Evolutionary conservation across 345 rosid genomes (phyloP), one percentile per base, ranked within the genome.

Genomic region (Linum usitatissimum): DNA sequence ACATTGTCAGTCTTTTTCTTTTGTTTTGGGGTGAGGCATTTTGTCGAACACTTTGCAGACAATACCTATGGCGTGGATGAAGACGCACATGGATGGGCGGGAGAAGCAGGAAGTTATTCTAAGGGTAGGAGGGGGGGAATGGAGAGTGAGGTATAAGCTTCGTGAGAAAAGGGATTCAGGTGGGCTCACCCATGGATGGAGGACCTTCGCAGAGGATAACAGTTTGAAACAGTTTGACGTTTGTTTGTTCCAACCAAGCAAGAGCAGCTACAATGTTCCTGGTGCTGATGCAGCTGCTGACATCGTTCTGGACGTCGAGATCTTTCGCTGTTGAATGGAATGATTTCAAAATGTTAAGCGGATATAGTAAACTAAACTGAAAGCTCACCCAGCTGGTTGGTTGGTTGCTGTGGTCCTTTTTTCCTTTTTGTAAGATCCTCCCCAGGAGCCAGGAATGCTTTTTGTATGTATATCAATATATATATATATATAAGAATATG

Each of bases 81-180:
- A 20, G 30, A 18, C 19, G 18, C 23, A 55, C 30, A 20, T 55
- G 23, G 59, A 20, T 19, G 14, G 6, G 9, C 12, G 30, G 59
- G 59, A 18, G 30, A 55, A 19, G 59, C 59, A 55, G 30, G 59
- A 55, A 18, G 28, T 55, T 30, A 19, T 55, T 55, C 30, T 55
- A 19, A 8, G 23, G 0, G 7, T 18, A 19, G 30, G 30, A 20
- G 21, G 14, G 12, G 19, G 18, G 6, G 23, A 20, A 19, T 55
- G 59, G 59, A 18, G 9, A 19, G 59, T 55, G 59, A 55, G 18
- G 12, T 28, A 14, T 19, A 19, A 6, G 14, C 30, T 20, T 19
- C 13, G 59, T 1, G 8, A 14, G 30, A 55, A 18, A 8, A 55
- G 18, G 30, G 18, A 55, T 18, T 12, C 28, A 18, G 59, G 59